Evolutionary conservation across 345 rosid species (phyloP).

Genomic region (Schrenkiella parvula): DNA sequence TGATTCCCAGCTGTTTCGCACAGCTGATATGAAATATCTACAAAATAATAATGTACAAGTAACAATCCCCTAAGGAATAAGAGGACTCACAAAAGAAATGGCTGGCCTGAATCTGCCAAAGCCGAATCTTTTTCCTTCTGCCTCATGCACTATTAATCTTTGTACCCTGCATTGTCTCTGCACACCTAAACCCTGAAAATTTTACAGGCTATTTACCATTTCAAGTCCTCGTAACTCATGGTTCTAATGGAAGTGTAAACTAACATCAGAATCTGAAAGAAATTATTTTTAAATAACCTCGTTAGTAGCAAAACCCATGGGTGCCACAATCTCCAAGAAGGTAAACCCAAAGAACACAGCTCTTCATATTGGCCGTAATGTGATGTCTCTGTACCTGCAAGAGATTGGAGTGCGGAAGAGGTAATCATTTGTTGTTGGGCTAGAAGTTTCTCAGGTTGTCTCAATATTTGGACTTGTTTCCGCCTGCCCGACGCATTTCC

Average conservation of each 20-base stretch:
- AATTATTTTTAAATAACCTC: background rate
- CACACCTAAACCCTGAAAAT: background rate
- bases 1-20: background rate
- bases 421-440: conserved; percentile 16
- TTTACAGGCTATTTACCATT: conserved; percentile 1
- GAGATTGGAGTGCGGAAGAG: conserved; percentile 1
- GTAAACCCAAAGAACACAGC: conserved; percentile 3
- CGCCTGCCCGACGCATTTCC: conserved; percentile 43
- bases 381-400: conserved; percentile 19
- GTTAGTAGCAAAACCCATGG: background rate
- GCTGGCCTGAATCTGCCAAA: background rate
- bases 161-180: conserved; percentile 2
- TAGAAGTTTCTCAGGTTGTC: conserved; percentile 29
- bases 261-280: background rate
- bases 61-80: background rate
- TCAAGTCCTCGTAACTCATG: background rate
- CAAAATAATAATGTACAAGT: background rate
- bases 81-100: background rate
- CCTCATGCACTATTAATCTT: conserved; percentile 10
- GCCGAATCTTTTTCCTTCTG: background rate
- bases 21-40: conserved; percentile 1
- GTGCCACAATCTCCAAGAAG: background rate
- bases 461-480: conserved; percentile 34
- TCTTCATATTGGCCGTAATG: background rate
- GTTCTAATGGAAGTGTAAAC: background rate